Evolutionary conservation across 225 moss, liverwort and hornwort species (phyloP).

Genomic region (Physcomitrium patens): DNA sequence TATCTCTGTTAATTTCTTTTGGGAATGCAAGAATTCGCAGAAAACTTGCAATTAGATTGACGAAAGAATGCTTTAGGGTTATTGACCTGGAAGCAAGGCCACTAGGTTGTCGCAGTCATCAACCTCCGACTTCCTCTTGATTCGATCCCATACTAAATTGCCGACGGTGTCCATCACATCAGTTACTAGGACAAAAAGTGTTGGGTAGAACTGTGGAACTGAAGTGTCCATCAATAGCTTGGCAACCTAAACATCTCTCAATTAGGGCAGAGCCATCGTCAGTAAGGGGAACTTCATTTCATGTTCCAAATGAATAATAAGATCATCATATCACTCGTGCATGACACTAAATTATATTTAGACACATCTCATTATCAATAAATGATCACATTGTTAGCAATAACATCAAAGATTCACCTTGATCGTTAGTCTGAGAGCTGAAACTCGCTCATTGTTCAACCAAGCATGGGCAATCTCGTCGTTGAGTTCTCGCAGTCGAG

Average conservation of each 20-base stretch:
- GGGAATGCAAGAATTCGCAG: neutral
- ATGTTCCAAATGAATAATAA: conserved; percentile 12
- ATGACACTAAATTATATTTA: conserved; percentile 14
- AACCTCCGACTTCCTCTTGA: conserved; percentile 90
- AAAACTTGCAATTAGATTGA: conserved; percentile 7
- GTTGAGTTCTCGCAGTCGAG: conserved; percentile 85
- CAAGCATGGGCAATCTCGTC: conserved; percentile 97
- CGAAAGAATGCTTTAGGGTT: conserved; percentile 14
- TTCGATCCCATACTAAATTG: conserved; percentile 97
- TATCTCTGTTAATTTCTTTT: neutral
- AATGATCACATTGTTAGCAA: neutral
- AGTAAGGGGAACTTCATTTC: conserved; percentile 27
- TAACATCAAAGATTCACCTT: conserved; percentile 53
- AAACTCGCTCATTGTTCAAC: conserved; percentile 93
- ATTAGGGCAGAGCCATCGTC: conserved; percentile 21
- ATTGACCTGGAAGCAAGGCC: conserved; percentile 74
- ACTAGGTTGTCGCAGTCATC: conserved; percentile 75
- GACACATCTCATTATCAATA: conserved; percentile 11
- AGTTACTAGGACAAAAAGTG: conserved; percentile 96
- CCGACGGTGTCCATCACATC: conserved; percentile 99
- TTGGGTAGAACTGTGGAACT: conserved; percentile 99
- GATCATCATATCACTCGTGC: conserved; percentile 14
- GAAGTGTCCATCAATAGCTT: conserved; percentile 98
- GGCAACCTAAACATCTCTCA: conserved; percentile 82
- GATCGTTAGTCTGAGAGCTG: conserved; percentile 91